Evolutionary conservation across 768 basidiomycete genomes (phyloP).

Genomic region (Amanita rimosa): DNA sequence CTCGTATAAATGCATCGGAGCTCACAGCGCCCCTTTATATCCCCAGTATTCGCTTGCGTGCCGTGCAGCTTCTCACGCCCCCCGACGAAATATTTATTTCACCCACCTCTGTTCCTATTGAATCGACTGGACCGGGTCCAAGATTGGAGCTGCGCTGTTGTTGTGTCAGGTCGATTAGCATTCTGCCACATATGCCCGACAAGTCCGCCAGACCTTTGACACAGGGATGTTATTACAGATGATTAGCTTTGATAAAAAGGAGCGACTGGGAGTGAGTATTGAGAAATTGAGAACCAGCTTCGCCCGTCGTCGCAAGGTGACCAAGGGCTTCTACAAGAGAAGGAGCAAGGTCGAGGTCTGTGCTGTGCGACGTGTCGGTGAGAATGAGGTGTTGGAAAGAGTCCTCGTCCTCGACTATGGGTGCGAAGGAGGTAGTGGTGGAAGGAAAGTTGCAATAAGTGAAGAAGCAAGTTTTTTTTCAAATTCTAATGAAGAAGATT

Average conservation of each 20-base stretch:
- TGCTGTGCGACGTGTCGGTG: constrained; percentile 25
- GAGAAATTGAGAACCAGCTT: constrained; percentile 18
- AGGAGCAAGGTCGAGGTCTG: constrained; percentile 26
- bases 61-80: constrained; percentile 1
- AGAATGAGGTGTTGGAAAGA: constrained; percentile 18
- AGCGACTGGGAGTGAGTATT: constrained; percentile 38
- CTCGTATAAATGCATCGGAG: constrained; percentile 1
- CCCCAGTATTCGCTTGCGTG: not conserved
- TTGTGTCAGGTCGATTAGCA: not conserved
- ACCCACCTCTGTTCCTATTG: too few species aligned
- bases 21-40: not conserved
- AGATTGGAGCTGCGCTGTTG: not conserved
- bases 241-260: constrained; percentile 32
- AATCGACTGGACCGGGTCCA: too few species aligned
- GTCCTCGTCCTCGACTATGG: constrained; percentile 22
- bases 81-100: constrained; percentile 2
- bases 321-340: constrained; percentile 17
- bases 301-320: constrained; percentile 26
- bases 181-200: not conserved
- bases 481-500: constrained; percentile 30
- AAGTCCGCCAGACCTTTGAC: not conserved
- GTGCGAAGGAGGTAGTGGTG: constrained; percentile 22
- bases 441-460: constrained; percentile 31
- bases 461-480: constrained; percentile 35
- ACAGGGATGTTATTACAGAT: constrained; percentile 6